Evolutionary conservation across 1,284 basidiomycete genomes (phyloP), one percentile per base, ranked within the genome.

Genomic region (Ustilago xerochloae): DNA sequence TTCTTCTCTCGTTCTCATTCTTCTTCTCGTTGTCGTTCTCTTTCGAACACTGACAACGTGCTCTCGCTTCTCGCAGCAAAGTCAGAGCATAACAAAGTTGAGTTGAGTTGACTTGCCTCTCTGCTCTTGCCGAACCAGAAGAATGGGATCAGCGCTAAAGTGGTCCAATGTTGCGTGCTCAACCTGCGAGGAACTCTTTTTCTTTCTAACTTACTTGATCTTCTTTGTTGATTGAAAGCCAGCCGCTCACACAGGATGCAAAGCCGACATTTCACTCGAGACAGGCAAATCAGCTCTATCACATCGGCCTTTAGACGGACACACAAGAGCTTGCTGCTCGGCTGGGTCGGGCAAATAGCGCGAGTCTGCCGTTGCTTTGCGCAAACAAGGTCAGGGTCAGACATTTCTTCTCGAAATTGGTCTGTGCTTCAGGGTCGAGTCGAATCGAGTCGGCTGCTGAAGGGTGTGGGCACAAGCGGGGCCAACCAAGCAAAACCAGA

Each of bases 341-440:
- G 29, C 57, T 33, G 36, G 24, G 18, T 58, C 30, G 28, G 49
- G n/a, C 29, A 24, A 54, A 39, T 47, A 62, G 66, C 66, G 60
- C 66, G 54, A 68, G 60, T 28, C 33, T 55, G 51, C 51, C 56
- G 65, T 48, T 52, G 20, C 29, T 7, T 15, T 26, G 2, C 13
- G 26, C 16, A 4, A 41, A 29, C 51, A 26, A 7, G 41, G 41
- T 20, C 6, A 43, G 12, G 41, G 22, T n/a, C n/a, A n/a, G n/a
- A n/a, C 41, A 43, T 24, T 43, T 69, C 66, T 69, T 69, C 66
- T 63, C 28, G 53, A 53, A 63, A 63, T 16, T 69, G 66, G 66
- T 63, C 66, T 69, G 66, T 69, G 66, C 66, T 47, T 60, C 56
- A 69, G 66, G 66, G 60, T 69, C 43, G 35, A n/a, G n/a, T 32